These are phyloP conservation scores for Tetrapisispora taiwanensis DNA, from an alignment of 805 yeast genomes.

Conservation along the genomic window DNA sequence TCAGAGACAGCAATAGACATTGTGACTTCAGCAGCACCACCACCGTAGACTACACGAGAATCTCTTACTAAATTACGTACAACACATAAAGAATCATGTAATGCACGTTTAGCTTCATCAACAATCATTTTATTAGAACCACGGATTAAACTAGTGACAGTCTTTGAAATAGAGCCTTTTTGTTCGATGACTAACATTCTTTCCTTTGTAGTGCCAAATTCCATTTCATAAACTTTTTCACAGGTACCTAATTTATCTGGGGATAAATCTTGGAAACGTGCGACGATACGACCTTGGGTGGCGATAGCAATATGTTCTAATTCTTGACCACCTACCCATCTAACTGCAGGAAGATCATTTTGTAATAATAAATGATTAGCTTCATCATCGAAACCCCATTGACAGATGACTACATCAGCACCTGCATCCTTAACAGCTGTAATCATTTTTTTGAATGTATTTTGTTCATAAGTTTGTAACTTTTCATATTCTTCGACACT, in stretches of 20 bases:
- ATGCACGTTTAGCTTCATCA: conserved; percentile 92
- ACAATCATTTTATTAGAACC: conserved; percentile 97
- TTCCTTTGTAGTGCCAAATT: conserved; percentile 93
- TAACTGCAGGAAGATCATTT: conserved; percentile 84
- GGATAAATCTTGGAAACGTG: conserved; percentile 87
- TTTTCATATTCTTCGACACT: conserved; percentile 89
- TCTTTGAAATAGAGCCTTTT: conserved; percentile 63
- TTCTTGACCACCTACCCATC: conserved; percentile 99
- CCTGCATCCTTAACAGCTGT: conserved; percentile 76
- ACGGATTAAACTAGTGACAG: conserved; percentile 86
- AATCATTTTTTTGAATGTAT: conserved; percentile 86
- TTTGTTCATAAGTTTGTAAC: conserved; percentile 85
- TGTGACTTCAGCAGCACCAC: conserved; percentile 96
- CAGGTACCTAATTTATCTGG: conserved; percentile 80
- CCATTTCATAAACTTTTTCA: conserved; percentile 74
- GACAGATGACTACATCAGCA: conserved; percentile 94
- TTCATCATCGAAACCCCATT: conserved; percentile 99
- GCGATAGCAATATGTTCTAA: conserved; percentile 94
- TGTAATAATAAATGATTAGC: conserved; percentile 87
- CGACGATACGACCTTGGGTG: conserved; percentile 93
- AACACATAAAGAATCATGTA: conserved; percentile 94
- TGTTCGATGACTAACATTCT: conserved; percentile 93
- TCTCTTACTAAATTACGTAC: conserved; percentile 91
- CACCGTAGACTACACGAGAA: conserved; percentile 94
- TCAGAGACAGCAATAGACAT: conserved; percentile 85